phyloP scores from a whole-genome alignment of 257 asterid genomes.

The Vinca minor region DNA sequence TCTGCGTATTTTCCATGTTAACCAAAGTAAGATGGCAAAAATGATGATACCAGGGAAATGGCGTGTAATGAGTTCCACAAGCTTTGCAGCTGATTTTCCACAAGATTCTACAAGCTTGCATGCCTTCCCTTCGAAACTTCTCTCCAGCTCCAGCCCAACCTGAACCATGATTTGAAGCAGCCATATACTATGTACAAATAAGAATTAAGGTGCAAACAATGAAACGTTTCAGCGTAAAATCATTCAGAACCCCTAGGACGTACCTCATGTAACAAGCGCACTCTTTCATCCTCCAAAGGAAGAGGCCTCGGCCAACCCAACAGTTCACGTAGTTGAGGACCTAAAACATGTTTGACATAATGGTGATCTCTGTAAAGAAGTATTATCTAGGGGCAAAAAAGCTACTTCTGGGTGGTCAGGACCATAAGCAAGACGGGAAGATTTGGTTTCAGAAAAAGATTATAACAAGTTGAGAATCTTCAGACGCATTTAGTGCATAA shows the following conservation, averaged over 20 bases:
- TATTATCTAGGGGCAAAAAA: neutral
- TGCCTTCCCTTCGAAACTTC: constrained; percentile 85
- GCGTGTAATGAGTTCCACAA: constrained; percentile 67
- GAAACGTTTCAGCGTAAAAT: neutral
- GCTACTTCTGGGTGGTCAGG: neutral
- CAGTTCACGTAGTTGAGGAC: constrained; percentile 78
- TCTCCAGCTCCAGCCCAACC: constrained; percentile 91
- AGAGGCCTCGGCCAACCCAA: constrained; percentile 85
- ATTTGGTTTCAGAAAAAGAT: neutral
- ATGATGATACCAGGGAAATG: constrained; percentile 73
- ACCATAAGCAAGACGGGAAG: neutral
- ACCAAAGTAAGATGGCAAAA: neutral
- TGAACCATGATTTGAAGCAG: constrained; percentile 24
- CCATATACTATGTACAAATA: constrained; percentile 9
- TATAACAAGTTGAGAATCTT: neutral
- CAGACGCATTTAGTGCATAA: neutral
- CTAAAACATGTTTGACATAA: constrained; percentile 31
- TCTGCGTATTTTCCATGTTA: neutral
- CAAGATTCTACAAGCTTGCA: constrained; percentile 71
- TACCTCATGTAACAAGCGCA: constrained; percentile 93
- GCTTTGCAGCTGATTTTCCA: constrained; percentile 76
- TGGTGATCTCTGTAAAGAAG: constrained; percentile 7
- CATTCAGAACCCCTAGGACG: neutral
- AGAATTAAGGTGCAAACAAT: neutral
- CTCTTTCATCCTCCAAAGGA: constrained; percentile 93